A percentile compares a stretch with the other conserved stretches of the same genome.
Conservation (phyloP, 805 yeast genomes). For the Maudiozyma bulderi region DNA sequence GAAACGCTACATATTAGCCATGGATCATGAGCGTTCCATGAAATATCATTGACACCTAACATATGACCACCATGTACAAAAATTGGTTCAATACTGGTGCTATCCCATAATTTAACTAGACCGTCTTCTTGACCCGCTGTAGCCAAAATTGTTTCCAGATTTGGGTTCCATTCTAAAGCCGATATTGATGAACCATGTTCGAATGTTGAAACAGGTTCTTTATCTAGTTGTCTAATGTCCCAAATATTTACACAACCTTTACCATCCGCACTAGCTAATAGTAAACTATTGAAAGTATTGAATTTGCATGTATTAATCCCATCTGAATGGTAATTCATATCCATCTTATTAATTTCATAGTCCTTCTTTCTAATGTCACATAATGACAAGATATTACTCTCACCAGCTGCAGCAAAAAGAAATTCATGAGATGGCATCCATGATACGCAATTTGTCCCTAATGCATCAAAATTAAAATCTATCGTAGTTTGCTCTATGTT, state of each 20-base stretch:
- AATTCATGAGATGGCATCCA: conserved; percentile 59
- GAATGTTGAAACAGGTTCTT: conserved; percentile 24
- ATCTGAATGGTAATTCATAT: conserved; percentile 3
- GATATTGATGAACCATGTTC: conserved; percentile 46
- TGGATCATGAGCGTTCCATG: conserved; percentile 69
- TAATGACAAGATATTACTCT: conserved; percentile 41
- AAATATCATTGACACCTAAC: conserved; percentile 74
- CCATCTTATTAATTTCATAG: conserved; percentile 1
- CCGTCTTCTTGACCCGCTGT: conserved; percentile 58
- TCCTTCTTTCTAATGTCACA: conserved; percentile 41
- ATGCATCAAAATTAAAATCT: conserved; percentile 23
- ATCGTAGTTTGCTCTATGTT: conserved; percentile 20
- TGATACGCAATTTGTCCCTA: conserved; percentile 61
- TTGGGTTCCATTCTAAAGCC: conserved; percentile 65
- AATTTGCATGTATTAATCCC: conserved; percentile 53
- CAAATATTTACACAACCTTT: conserved; percentile 47
- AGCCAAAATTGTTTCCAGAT: conserved; percentile 44
- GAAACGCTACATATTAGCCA: conserved; percentile 69
- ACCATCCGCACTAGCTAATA: conserved; percentile 61
- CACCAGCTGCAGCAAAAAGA: conserved; percentile 59
- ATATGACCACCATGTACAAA: conserved; percentile 82
- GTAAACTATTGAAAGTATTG: conserved; percentile 45
- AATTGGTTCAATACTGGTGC: conserved; percentile 29
- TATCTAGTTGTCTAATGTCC: conserved; percentile 48
- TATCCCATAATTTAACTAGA: conserved; percentile 54